Conservation (phyloP, 495 filamentous ascomycete species). For the Penicillium roqueforti region DNA sequence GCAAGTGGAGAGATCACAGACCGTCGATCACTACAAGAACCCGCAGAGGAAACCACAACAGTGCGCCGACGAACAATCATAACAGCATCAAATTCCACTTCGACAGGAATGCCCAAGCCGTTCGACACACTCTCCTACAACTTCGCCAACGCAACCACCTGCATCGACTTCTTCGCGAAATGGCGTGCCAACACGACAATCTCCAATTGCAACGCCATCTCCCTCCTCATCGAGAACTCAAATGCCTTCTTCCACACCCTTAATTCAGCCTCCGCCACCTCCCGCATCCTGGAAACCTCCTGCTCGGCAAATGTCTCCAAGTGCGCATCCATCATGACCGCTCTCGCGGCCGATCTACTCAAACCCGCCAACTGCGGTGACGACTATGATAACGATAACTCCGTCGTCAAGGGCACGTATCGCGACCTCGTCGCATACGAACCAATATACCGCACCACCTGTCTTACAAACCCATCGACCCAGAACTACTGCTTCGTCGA, state of each 20-base stretch:
- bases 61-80: slow-evolving; percentile 12
- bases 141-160: slow-evolving; percentile 55
- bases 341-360: slow-evolving; percentile 57
- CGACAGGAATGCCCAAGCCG: slow-evolving; percentile 54
- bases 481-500: slow-evolving; percentile 66
- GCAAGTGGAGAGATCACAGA: slow-evolving; percentile 20
- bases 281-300: slow-evolving; percentile 64
- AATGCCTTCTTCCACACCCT: slow-evolving; percentile 73
- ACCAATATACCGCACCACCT: slow-evolving; percentile 72
- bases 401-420: slow-evolving; percentile 69
- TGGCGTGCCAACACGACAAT: slow-evolving; percentile 64
- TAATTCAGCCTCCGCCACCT: slow-evolving; percentile 59
- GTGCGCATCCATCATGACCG: slow-evolving; percentile 58
- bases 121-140: slow-evolving; percentile 71
- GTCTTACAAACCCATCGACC: slow-evolving; percentile 53
- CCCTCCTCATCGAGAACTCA: slow-evolving; percentile 67
- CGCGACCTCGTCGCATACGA: slow-evolving; percentile 67
- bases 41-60: neutral
- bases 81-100: slow-evolving; percentile 24
- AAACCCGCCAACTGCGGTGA: slow-evolving; percentile 57
- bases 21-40: slow-evolving; percentile 7
- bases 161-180: slow-evolving; percentile 61
- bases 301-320: slow-evolving; percentile 58
- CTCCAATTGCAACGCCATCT: slow-evolving; percentile 66
- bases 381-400: slow-evolving; percentile 63